These are phyloP conservation scores for Inga oerstediana DNA, from an alignment of 306 rosid genomes.

Conservation along the genomic window DNA sequence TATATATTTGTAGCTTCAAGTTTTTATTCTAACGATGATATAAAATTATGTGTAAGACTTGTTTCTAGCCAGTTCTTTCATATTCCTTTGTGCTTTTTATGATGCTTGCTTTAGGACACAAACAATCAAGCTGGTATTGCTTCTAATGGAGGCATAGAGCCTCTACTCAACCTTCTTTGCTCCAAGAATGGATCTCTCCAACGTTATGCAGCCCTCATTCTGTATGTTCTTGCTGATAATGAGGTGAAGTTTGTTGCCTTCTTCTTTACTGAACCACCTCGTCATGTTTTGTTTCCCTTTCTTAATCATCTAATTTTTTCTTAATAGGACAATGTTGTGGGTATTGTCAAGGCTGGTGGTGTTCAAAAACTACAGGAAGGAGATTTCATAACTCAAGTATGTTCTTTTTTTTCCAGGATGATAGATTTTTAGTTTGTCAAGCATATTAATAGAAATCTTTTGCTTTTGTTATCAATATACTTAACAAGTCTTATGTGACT, in stretches of 20 bases:
- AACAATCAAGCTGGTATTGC: conserved; percentile 98
- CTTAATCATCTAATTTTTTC: conserved; percentile 17
- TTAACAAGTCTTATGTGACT: conserved; percentile 28
- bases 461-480: background rate
- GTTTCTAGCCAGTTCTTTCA: no score
- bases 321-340: conserved; percentile 75
- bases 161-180: conserved; percentile 58
- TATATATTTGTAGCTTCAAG: no score
- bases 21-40: no score
- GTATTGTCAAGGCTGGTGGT: conserved; percentile 79
- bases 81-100: no score
- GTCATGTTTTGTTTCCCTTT: conserved; percentile 7
- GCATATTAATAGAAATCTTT: background rate
- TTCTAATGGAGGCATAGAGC: conserved; percentile 76
- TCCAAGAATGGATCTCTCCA: conserved; percentile 51
- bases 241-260: conserved; percentile 61
- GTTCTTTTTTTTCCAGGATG: conserved; percentile 19
- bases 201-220: conserved; percentile 60
- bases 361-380: conserved; percentile 78
- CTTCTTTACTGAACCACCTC: conserved; percentile 22
- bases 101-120: no score
- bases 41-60: no score
- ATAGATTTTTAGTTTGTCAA: conserved; percentile 1
- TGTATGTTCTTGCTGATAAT: conserved; percentile 81
- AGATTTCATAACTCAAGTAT: conserved; percentile 75